These are phyloP conservation scores for Xylaria nigripes DNA, from an alignment of 495 filamentous ascomycete species.

Conservation along the genomic window DNA sequence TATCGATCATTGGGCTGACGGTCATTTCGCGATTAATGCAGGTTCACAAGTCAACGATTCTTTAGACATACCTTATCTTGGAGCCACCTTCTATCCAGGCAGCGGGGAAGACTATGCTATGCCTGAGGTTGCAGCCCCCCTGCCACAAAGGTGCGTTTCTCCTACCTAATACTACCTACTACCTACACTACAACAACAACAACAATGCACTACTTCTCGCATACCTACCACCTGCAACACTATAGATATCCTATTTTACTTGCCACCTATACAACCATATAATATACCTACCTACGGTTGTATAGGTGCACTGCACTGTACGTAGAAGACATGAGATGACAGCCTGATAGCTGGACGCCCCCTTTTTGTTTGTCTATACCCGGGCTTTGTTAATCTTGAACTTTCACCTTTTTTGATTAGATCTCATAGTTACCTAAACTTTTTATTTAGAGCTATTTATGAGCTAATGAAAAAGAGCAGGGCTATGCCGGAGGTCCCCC, in stretches of 20 bases:
- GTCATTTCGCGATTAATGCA: conserved; percentile 33
- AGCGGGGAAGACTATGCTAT: conserved; percentile 82
- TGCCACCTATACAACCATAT: neutral
- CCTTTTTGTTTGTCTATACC: neutral
- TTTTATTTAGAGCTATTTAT: conserved; percentile 5
- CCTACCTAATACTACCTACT: neutral
- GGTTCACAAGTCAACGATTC: conserved; percentile 34
- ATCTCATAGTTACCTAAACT: neutral
- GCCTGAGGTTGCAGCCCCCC: conserved; percentile 55
- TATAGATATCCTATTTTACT: too few species aligned
- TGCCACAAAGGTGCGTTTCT: conserved; percentile 74
- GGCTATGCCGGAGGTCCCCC: conserved; percentile 53
- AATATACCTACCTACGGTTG: neutral
- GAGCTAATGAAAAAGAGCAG: conserved; percentile 23
- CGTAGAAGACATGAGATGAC: neutral
- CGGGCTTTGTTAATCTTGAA: neutral
- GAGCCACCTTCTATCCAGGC: conserved; percentile 86
- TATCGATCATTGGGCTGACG: conserved; percentile 18
- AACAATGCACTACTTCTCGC: too few species aligned
- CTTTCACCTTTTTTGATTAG: neutral
- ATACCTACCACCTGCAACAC: too few species aligned
- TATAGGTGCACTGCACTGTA: neutral
- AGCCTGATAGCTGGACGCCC: neutral
- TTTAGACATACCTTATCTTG: conserved; percentile 46
- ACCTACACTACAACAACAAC: too few species aligned